Evolutionary conservation across 352 stramenopile species (phyloP).

Genomic region (Peronospora destructor): DNA sequence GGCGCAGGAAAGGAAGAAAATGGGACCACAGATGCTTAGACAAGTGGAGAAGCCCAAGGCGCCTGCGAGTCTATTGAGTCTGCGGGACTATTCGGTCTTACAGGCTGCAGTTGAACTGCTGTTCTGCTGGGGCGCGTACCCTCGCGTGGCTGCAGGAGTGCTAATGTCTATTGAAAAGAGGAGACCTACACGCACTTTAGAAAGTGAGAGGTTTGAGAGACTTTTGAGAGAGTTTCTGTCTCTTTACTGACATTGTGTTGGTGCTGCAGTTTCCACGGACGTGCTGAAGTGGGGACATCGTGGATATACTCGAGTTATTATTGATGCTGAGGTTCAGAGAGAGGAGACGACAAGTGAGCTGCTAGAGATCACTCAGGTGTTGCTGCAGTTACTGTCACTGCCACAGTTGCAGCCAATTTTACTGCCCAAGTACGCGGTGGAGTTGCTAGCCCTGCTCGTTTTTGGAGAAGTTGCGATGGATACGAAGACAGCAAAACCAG

Average conservation of each 20-base stretch:
- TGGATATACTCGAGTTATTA: conserved; percentile 12
- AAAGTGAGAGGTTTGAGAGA: conserved; percentile 37
- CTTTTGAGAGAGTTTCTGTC: neutral
- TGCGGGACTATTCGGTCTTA: conserved; percentile 78
- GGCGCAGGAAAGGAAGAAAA: conserved; percentile 11
- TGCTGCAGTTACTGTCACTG: conserved; percentile 58
- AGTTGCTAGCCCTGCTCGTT: conserved; percentile 64
- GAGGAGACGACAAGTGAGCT: conserved; percentile 27
- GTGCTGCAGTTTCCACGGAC: conserved; percentile 41
- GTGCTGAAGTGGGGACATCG: conserved; percentile 45
- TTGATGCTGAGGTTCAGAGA: conserved; percentile 6
- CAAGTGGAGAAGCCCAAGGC: conserved; percentile 33
- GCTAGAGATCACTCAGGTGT: conserved; percentile 32
- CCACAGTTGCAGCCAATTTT: conserved; percentile 75
- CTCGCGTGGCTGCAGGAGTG: conserved; percentile 43
- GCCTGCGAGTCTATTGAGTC: conserved; percentile 62
- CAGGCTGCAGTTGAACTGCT: conserved; percentile 73
- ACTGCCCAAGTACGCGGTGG: conserved; percentile 70
- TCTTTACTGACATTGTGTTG: conserved; percentile 6
- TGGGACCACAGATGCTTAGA: conserved; percentile 1
- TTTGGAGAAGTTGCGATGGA: conserved; percentile 35
- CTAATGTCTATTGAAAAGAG: conserved; percentile 57
- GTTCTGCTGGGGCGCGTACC: conserved; percentile 61
- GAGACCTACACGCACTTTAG: conserved; percentile 67
- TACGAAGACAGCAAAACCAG: conserved; percentile 7